phyloP scores from a whole-genome alignment of 371 early-diverging fungal genomes.

The Thermomucor indicae-seudaticae region DNA sequence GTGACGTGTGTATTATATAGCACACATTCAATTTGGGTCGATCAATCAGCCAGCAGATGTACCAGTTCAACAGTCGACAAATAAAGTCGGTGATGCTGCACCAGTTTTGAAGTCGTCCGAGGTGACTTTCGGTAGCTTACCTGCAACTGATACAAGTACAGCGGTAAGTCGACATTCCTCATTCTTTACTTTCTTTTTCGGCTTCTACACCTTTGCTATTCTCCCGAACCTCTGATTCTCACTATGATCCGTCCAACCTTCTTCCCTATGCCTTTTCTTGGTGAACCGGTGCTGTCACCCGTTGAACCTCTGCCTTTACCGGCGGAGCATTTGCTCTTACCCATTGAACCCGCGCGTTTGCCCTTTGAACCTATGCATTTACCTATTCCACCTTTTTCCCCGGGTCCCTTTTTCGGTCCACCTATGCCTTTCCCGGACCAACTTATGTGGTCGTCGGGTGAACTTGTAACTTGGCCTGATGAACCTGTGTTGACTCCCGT shows the following conservation, averaged over 20 bases:
- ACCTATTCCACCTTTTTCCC: neutral
- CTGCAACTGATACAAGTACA: slow-evolving; percentile 31
- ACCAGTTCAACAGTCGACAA: slow-evolving; percentile 10
- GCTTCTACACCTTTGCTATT: too few species aligned
- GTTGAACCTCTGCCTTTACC: too few species aligned
- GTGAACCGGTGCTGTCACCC: neutral
- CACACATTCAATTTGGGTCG: slow-evolving; percentile 52
- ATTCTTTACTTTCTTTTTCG: slow-evolving; percentile 5
- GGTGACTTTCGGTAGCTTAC: slow-evolving; percentile 43
- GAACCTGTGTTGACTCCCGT: too few species aligned
- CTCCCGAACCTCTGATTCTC: too few species aligned
- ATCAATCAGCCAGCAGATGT: slow-evolving; percentile 38
- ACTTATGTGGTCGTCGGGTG: too few species aligned
- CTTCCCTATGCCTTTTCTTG: slow-evolving; percentile 2
- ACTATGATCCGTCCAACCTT: too few species aligned
- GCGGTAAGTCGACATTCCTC: slow-evolving; percentile 19
- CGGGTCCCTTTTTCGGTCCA: too few species aligned
- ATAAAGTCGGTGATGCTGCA: slow-evolving; percentile 11
- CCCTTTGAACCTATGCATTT: neutral
- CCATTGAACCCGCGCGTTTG: too few species aligned
- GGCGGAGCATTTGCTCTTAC: too few species aligned
- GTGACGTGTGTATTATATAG: neutral
- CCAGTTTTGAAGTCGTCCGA: slow-evolving; percentile 20
- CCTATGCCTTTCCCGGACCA: too few species aligned
- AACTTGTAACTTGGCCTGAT: too few species aligned